Percentiles rank a stretch among this genome's conserved stretches.
Conservation (phyloP, 2,329 filamentous ascomycete genomes). For the Nakataea oryzae region DNA sequence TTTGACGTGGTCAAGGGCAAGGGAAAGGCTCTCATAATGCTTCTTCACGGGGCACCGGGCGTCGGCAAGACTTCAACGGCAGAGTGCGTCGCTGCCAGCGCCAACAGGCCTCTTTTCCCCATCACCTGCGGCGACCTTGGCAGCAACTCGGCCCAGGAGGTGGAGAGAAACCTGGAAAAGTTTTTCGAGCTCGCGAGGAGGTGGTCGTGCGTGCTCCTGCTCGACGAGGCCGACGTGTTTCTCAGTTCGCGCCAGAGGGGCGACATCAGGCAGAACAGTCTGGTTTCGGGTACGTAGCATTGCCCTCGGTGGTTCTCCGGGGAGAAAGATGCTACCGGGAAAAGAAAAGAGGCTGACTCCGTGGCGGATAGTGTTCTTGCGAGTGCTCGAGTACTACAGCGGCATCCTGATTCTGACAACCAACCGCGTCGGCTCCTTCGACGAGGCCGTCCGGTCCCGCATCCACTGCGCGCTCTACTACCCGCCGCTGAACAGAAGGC, state of each 20-base stretch:
- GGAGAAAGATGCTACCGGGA: too few relatives aligned
- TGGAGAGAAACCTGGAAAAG: slow-evolving; percentile 16
- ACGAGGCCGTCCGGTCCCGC: slow-evolving; percentile 5
- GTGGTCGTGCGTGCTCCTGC: slow-evolving; percentile 13
- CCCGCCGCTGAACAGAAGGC: slow-evolving; percentile 2
- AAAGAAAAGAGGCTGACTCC: background rate
- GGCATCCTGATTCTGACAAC: slow-evolving; percentile 6
- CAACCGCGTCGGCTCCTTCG: slow-evolving; percentile 4
- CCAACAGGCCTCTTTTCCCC: slow-evolving; percentile 18
- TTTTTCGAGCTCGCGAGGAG: slow-evolving; percentile 17
- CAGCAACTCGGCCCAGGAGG: slow-evolving; percentile 9
- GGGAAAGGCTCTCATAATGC: slow-evolving; percentile 29
- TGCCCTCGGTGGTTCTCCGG: background rate
- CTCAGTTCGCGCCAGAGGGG: slow-evolving; percentile 10
- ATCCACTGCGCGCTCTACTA: slow-evolving; percentile 4
- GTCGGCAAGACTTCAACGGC: slow-evolving; percentile 39
- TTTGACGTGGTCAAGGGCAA: slow-evolving; percentile 33
- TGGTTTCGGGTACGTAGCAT: slow-evolving; percentile 15
- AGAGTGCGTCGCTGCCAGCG: slow-evolving; percentile 18
- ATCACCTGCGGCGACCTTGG: slow-evolving; percentile 19
- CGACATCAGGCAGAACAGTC: slow-evolving; percentile 17
- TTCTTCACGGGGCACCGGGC: slow-evolving; percentile 35
- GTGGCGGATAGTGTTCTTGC: background rate
- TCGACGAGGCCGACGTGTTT: slow-evolving; percentile 17
- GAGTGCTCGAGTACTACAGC: slow-evolving; percentile 4